phyloP scores from a whole-genome alignment of 768 basidiomycete species.

The Boletus rufocinnamomeus region DNA sequence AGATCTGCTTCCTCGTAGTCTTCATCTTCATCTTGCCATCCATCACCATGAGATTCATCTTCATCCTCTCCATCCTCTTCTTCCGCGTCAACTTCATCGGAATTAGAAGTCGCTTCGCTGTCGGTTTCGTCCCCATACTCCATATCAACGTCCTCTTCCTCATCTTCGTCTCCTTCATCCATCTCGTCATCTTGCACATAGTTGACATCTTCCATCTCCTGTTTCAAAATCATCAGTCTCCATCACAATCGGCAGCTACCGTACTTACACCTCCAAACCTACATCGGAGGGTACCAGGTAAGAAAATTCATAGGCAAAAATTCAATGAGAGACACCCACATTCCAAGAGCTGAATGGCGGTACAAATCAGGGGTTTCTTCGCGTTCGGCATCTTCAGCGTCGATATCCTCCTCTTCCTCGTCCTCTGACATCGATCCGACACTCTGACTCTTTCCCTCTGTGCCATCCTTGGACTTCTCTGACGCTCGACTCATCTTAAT shows the following conservation, averaged over 20 bases:
- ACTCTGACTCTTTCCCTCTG: conserved; percentile 47
- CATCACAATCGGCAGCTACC: conserved; percentile 5
- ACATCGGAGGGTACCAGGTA: conserved; percentile 3
- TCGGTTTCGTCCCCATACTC: conserved; percentile 84
- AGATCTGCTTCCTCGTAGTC: conserved; percentile 62
- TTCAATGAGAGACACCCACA: conserved; percentile 50
- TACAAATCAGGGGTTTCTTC: conserved; percentile 93
- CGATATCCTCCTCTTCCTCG: conserved; percentile 58
- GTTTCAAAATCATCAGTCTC: conserved; percentile 18
- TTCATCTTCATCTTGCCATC: conserved; percentile 60
- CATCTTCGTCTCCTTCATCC: conserved; percentile 79
- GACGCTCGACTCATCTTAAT: conserved; percentile 93
- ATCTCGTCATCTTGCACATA: conserved; percentile 71
- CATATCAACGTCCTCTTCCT: conserved; percentile 85
- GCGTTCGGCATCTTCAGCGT: conserved; percentile 53
- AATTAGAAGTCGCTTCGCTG: conserved; percentile 78
- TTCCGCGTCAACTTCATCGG: conserved; percentile 67
- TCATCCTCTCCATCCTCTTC: conserved; percentile 64
- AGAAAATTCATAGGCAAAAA: conserved; percentile 6
- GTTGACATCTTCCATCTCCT: conserved; percentile 87
- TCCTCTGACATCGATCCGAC: conserved; percentile 47
- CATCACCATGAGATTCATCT: conserved; percentile 44
- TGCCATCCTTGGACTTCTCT: conserved; percentile 59
- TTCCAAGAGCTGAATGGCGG: conserved; percentile 93
- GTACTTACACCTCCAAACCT: conserved; percentile 78